Evolutionary conservation across 495 filamentous ascomycete genomes (phyloP).

Genomic region (Lindgomyces ingoldianus): DNA sequence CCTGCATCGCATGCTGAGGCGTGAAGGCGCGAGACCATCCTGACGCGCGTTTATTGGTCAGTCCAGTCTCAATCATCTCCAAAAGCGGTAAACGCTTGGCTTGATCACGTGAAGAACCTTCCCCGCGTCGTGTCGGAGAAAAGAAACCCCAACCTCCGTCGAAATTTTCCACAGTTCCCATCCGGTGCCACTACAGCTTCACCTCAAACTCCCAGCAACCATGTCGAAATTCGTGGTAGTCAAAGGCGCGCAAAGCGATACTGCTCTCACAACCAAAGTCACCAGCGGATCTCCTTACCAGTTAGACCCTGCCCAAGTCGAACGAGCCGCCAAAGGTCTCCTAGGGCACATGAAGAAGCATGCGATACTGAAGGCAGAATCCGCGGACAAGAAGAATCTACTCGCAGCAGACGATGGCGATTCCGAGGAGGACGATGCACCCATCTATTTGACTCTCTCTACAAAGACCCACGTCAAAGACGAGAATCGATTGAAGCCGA

Average conservation of each 20-base stretch:
- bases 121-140: background rate
- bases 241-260: background rate
- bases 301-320: conserved; percentile 65
- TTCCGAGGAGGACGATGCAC: conserved; percentile 55
- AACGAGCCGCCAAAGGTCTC: conserved; percentile 76
- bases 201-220: background rate
- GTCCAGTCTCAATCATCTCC: background rate
- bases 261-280: conserved; percentile 21
- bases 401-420: conserved; percentile 47
- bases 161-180: conserved; percentile 15
- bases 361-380: conserved; percentile 57
- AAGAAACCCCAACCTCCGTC: background rate
- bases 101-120: background rate
- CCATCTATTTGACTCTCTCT: conserved; percentile 81
- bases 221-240: conserved; percentile 19
- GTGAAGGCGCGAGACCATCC: background rate
- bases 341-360: conserved; percentile 74
- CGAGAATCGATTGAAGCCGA: conserved; percentile 75
- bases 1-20: conserved; percentile 12
- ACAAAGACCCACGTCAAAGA: conserved; percentile 87
- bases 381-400: conserved; percentile 63
- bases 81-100: background rate
- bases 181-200: background rate
- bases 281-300: conserved; percentile 59
- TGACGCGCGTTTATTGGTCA: conserved; percentile 10